Percentiles rank a stretch among this genome's conserved stretches.
Conservation (phyloP, 2,329 filamentous ascomycete genomes). For the Rutstroemia sp. region DNA sequence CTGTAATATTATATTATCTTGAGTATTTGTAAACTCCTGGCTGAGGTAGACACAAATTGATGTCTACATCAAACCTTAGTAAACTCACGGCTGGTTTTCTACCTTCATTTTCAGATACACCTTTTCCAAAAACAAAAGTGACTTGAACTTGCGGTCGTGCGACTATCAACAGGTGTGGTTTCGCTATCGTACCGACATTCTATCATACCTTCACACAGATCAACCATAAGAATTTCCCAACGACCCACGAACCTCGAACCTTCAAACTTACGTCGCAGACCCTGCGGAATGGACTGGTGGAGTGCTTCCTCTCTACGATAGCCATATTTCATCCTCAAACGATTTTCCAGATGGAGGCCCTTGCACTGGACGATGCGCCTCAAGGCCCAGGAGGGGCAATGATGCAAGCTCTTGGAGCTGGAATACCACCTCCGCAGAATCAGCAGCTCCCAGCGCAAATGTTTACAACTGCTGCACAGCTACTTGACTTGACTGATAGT, state of each 20-base stretch:
- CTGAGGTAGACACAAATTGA: too few species aligned
- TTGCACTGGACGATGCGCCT: conserved; percentile 42
- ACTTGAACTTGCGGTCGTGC: not conserved
- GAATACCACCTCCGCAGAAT: conserved; percentile 27
- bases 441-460: conserved; percentile 84
- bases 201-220: not conserved
- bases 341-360: conserved; percentile 43
- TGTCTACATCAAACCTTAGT: too few species aligned
- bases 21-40: too few species aligned
- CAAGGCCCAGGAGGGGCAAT: conserved; percentile 21
- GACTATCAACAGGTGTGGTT: conserved; percentile 1
- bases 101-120: too few species aligned
- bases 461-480: conserved; percentile 95
- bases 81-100: too few species aligned
- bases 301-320: conserved; percentile 14
- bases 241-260: conserved; percentile 2
- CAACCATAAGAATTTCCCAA: not conserved
- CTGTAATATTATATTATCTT: too few species aligned
- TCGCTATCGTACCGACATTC: not conserved
- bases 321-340: conserved; percentile 18
- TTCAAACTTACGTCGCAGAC: not conserved
- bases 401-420: conserved; percentile 15
- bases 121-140: too few species aligned
- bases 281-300: conserved; percentile 23
- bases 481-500: conserved; percentile 97